Evolutionary conservation across 2,329 filamentous ascomycete genomes (phyloP).

Genomic region (Coniochaeta ligniaria): DNA sequence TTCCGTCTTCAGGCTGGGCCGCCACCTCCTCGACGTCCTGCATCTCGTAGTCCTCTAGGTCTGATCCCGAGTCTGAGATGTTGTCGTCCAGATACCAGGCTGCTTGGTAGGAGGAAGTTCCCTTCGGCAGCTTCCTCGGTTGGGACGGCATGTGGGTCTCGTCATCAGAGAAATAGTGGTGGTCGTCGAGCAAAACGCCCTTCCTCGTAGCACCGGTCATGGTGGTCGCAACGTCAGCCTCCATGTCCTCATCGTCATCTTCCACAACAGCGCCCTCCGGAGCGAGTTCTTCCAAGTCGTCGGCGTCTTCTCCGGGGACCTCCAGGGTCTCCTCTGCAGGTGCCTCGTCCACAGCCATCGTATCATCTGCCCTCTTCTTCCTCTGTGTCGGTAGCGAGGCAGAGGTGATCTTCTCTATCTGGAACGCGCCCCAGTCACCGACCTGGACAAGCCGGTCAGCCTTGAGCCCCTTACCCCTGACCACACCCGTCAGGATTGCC

Average conservation of each 20-base stretch:
- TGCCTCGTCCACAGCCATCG: conserved; percentile 61
- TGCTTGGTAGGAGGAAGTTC: conserved; percentile 89
- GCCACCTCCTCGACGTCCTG: conserved; percentile 52
- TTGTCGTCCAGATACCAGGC: conserved; percentile 83
- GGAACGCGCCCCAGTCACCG: conserved; percentile 89
- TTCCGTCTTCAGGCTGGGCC: conserved; percentile 71
- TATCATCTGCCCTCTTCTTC: conserved; percentile 52
- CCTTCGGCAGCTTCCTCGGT: conserved; percentile 75
- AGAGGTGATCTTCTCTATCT: conserved; percentile 81
- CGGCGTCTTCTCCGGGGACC: conserved; percentile 67
- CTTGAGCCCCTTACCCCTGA: conserved; percentile 81
- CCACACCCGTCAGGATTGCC: conserved; percentile 73
- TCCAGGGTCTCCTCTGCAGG: conserved; percentile 55
- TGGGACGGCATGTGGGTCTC: conserved; percentile 47
- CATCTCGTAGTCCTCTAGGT: conserved; percentile 61
- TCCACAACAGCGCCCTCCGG: conserved; percentile 78
- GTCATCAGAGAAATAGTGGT: conserved; percentile 96
- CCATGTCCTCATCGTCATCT: conserved; percentile 48
- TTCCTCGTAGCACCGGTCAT: conserved; percentile 53
- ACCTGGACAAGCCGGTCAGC: conserved; percentile 85
- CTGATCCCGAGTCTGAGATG: conserved; percentile 76
- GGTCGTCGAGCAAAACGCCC: conserved; percentile 89
- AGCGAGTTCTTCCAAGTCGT: conserved; percentile 75
- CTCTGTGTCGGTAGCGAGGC: conserved; percentile 55
- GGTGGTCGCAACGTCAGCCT: conserved; percentile 27